These are phyloP conservation scores for Akebia trifoliata DNA, from an alignment of 164 flowering plant species.

Conservation along the genomic window DNA sequence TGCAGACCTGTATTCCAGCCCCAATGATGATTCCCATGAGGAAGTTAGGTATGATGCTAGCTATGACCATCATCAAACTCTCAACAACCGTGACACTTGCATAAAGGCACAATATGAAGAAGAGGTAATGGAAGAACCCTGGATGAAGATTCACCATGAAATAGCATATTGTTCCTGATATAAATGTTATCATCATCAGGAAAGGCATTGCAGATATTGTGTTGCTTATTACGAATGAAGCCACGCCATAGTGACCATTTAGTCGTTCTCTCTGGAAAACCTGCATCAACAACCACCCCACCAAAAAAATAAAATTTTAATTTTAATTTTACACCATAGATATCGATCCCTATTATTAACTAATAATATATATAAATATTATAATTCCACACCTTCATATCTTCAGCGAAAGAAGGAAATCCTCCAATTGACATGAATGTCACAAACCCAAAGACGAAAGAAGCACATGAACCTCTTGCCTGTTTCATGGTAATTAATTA, in stretches of 20 bases:
- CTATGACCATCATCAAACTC: conserved; percentile 97
- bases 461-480: conserved; percentile 95
- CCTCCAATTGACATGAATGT: conserved; percentile 99
- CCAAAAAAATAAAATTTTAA: background rate
- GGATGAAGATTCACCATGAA: conserved; percentile 91
- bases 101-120: conserved; percentile 81
- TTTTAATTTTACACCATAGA: too few species aligned
- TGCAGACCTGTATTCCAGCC: conserved; percentile 98
- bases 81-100: conserved; percentile 93
- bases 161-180: conserved; percentile 87
- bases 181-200: conserved; percentile 68
- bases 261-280: conserved; percentile 91
- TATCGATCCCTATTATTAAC: too few species aligned
- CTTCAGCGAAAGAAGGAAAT: conserved; percentile 94
- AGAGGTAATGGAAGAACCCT: conserved; percentile 68
- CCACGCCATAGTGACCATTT: conserved; percentile 88
- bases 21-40: conserved; percentile 98
- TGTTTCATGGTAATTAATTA: conserved; percentile 24
- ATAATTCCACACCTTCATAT: conserved; percentile 63
- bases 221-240: conserved; percentile 82
- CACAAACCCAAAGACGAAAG: conserved; percentile 89
- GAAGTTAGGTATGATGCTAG: conserved; percentile 88
- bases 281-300: too few species aligned
- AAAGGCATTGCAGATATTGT: conserved; percentile 88
- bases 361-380: too few species aligned